Conservation (phyloP, 257 asterid genomes). For the Salvia splendens region DNA sequence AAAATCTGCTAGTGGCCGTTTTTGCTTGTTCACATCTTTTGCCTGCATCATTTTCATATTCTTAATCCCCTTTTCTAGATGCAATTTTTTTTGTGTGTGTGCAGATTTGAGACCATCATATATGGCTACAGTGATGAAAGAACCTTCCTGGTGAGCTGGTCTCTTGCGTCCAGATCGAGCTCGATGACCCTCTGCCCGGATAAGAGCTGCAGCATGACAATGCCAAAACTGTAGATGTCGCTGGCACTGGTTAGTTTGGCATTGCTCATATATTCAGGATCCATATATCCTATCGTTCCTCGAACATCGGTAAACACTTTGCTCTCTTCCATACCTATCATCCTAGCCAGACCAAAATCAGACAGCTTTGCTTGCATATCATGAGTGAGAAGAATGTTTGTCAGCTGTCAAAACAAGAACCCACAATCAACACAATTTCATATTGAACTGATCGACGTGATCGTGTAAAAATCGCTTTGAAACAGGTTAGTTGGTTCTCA, state of each 20-base stretch:
- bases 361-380: slow-evolving; percentile 71
- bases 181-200: slow-evolving; percentile 77
- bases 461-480: not conserved
- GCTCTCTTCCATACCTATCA: slow-evolving; percentile 77
- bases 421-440: not conserved
- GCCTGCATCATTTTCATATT: slow-evolving; percentile 58
- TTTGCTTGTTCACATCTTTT: slow-evolving; percentile 70
- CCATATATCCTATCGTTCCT: slow-evolving; percentile 87
- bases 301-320: slow-evolving; percentile 79
- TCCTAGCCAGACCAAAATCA: slow-evolving; percentile 74
- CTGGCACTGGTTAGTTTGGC: slow-evolving; percentile 83
- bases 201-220: slow-evolving; percentile 71
- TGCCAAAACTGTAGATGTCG: slow-evolving; percentile 82
- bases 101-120: not conserved
- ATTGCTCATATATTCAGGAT: slow-evolving; percentile 90
- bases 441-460: not conserved
- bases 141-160: slow-evolving; percentile 81
- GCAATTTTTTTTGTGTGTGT: not conserved
- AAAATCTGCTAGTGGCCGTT: slow-evolving; percentile 63
- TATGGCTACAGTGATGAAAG: not conserved
- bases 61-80: not conserved
- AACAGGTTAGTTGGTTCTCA: slow-evolving; percentile 15
- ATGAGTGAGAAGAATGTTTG: slow-evolving; percentile 75
- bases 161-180: slow-evolving; percentile 75
- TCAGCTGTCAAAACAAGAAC: slow-evolving; percentile 48